Evolutionary conservation across 2,329 filamentous ascomycete species (phyloP).

Genomic region (Ceratocystis papillata): DNA sequence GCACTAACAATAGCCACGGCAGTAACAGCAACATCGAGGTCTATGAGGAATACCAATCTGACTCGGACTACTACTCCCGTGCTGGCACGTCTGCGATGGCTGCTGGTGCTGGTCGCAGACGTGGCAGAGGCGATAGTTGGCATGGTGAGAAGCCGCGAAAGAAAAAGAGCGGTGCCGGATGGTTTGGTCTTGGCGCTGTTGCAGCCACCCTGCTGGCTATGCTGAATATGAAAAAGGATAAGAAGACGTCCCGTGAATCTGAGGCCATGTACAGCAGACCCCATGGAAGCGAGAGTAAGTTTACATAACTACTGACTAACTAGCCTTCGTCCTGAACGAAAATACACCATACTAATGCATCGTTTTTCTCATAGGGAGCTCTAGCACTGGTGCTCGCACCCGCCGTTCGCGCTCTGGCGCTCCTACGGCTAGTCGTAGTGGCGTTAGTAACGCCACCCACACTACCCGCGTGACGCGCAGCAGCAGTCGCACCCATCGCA

Average conservation of each 20-base stretch:
- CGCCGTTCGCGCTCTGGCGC: constrained; percentile 25
- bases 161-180: constrained; percentile 40
- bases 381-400: constrained; percentile 38
- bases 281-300: constrained; percentile 22
- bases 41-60: constrained; percentile 39
- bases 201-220: constrained; percentile 43
- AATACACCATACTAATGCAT: not conserved
- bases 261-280: constrained; percentile 12
- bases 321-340: not conserved
- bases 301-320: constrained; percentile 1
- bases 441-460: constrained; percentile 16
- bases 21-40: constrained; percentile 39
- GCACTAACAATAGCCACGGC: constrained; percentile 24
- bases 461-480: constrained; percentile 19
- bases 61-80: constrained; percentile 28
- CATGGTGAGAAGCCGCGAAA: constrained; percentile 39
- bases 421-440: constrained; percentile 9
- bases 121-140: constrained; percentile 27
- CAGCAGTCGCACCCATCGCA: constrained; percentile 25
- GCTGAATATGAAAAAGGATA: constrained; percentile 45
- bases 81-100: constrained; percentile 18
- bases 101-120: constrained; percentile 18
- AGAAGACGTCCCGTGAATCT: constrained; percentile 30
- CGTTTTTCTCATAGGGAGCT: constrained; percentile 34
- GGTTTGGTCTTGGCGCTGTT: constrained; percentile 43